These are phyloP conservation scores for Meripilus lineatus DNA, from an alignment of 1,284 basidiomycete genomes.

Conservation along the genomic window DNA sequence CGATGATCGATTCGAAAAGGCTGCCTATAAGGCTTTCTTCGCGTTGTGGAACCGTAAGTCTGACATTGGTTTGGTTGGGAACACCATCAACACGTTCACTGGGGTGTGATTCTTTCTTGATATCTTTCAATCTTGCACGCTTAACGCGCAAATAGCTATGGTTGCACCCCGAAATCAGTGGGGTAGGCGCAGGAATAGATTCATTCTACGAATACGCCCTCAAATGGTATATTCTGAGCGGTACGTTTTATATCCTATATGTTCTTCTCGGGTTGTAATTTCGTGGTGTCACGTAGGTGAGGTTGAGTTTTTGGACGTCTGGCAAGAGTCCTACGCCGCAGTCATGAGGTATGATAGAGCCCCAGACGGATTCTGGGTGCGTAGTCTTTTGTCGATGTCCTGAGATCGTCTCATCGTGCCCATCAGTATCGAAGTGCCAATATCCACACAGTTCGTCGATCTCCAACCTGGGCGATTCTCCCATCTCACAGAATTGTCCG, in stretches of 20 bases:
- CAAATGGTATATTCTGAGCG: slow-evolving; percentile 87
- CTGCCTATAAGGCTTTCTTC: slow-evolving; percentile 82
- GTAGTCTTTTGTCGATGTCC: slow-evolving; percentile 12
- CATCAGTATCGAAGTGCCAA: slow-evolving; percentile 75
- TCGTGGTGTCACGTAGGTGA: slow-evolving; percentile 75
- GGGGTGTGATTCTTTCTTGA: slow-evolving; percentile 66
- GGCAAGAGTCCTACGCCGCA: slow-evolving; percentile 84
- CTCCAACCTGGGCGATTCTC: background rate
- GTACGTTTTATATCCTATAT: slow-evolving; percentile 36
- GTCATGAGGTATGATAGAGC: slow-evolving; percentile 84
- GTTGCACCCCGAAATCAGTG: slow-evolving; percentile 69
- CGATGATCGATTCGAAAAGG: slow-evolving; percentile 82
- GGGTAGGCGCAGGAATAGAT: slow-evolving; percentile 90
- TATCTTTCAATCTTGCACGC: background rate
- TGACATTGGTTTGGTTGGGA: slow-evolving; percentile 79
- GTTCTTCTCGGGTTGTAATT: slow-evolving; percentile 4
- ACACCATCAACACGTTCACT: slow-evolving; percentile 77
- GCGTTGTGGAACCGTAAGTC: slow-evolving; percentile 89
- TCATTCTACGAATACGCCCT: slow-evolving; percentile 92
- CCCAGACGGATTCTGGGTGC: slow-evolving; percentile 83
- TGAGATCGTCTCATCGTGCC: slow-evolving; percentile 1
- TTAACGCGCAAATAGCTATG: slow-evolving; percentile 49
- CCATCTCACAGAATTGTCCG: background rate
- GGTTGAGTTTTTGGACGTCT: slow-evolving; percentile 86
- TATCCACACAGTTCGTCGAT: slow-evolving; percentile 46